Conservation (phyloP, 441 rosid genomes). For the Capsella rubella region DNA sequence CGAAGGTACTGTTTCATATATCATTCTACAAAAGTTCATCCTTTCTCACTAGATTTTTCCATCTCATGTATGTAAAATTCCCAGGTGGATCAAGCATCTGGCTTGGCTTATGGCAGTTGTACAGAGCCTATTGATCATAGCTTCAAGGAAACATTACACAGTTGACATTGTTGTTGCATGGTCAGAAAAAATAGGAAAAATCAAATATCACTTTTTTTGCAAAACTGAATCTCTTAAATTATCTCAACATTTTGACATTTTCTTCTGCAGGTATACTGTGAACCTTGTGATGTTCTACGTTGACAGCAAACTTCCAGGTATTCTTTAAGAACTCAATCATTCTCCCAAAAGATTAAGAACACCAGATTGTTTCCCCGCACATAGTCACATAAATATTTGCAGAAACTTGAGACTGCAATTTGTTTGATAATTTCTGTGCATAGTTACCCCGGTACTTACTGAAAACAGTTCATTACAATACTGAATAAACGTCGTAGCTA, state of each 20-base stretch:
- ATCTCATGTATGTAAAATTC: conserved; percentile 16
- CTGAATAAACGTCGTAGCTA: not conserved
- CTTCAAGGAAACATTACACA: conserved; percentile 63
- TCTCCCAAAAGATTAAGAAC: not conserved
- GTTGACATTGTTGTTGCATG: conserved; percentile 60
- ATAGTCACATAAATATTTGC: not conserved
- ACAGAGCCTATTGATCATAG: conserved; percentile 58
- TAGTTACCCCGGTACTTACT: not conserved
- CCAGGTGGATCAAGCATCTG: conserved; percentile 54
- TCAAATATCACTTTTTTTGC: not conserved
- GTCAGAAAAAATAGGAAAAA: conserved; percentile 17
- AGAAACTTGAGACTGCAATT: conserved; percentile 9
- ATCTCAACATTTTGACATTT: not conserved
- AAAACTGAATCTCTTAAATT: not conserved
- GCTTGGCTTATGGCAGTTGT: conserved; percentile 58
- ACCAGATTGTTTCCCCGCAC: not conserved
- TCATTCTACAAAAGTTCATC: not conserved
- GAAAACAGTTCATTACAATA: conserved; percentile 4
- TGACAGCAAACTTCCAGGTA: conserved; percentile 59
- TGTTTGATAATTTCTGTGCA: not conserved
- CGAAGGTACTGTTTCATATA: conserved; percentile 53
- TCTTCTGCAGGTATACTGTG: conserved; percentile 60
- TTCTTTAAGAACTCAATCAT: conserved; percentile 11
- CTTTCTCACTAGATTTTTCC: not conserved
- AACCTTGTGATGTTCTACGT: conserved; percentile 52